Percentiles rank a stretch among this genome's conserved stretches.
These are phyloP conservation scores for Carex arenaria DNA, from an alignment of 202 grass and related monocot genomes.

Conservation along the genomic window DNA sequence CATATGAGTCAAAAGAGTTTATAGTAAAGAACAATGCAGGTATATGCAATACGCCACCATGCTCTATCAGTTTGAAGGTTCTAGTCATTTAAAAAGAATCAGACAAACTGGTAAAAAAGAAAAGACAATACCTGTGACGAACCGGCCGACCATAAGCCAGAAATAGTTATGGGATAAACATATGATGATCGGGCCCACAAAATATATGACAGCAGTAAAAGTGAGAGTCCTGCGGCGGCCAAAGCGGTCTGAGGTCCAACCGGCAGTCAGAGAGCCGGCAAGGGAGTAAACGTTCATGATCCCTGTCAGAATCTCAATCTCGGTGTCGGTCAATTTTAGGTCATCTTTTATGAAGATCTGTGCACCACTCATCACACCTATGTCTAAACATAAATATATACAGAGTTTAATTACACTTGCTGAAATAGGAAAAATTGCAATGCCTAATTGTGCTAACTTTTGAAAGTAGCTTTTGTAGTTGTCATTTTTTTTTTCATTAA, in stretches of 20 bases:
- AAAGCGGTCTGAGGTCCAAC: conserved; percentile 32
- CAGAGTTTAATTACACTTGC: neutral
- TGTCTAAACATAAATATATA: conserved; percentile 16
- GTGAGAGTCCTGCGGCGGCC: conserved; percentile 50
- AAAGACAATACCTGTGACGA: conserved; percentile 44
- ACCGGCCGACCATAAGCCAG: conserved; percentile 45
- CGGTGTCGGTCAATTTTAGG: conserved; percentile 25
- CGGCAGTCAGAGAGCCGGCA: conserved; percentile 37
- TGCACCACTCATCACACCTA: conserved; percentile 55
- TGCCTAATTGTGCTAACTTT: neutral
- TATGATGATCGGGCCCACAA: conserved; percentile 39
- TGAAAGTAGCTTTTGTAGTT: neutral
- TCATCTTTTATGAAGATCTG: conserved; percentile 54
- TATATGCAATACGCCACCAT: neutral
- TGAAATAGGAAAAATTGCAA: neutral
- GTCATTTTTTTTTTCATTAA: neutral
- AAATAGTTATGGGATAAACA: conserved; percentile 28
- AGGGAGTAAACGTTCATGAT: conserved; percentile 42
- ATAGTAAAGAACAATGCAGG: neutral
- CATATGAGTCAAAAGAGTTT: neutral
- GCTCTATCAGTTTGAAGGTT: neutral
- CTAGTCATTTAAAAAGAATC: neutral
- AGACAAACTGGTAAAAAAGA: neutral
- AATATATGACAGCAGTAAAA: conserved; percentile 39
- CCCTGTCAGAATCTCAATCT: conserved; percentile 59